Evolutionary conservation across 2,329 filamentous ascomycete genomes (phyloP).

Genomic region (Lachnellula hyalina): DNA sequence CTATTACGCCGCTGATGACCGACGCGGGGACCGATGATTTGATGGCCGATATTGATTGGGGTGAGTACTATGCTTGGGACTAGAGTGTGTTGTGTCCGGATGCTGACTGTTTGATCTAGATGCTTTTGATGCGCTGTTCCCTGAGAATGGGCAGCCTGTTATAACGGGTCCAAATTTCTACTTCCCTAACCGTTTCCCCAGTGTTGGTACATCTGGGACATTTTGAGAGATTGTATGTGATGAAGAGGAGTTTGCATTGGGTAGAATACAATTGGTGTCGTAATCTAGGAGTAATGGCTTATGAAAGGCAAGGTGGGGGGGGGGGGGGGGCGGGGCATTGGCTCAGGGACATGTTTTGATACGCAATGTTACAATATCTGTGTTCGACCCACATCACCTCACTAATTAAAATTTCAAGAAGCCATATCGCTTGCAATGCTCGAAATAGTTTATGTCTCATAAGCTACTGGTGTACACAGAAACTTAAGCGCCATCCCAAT

Average conservation of each 20-base stretch:
- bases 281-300: neutral
- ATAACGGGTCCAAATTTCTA: slow-evolving; percentile 2
- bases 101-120: slow-evolving; percentile 15
- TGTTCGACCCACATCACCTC: neutral
- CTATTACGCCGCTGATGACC: neutral
- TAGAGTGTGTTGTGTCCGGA: too few species aligned
- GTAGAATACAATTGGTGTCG: neutral
- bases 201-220: neutral
- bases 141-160: slow-evolving; percentile 21
- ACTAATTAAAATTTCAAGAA: neutral
- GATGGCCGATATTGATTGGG: slow-evolving; percentile 60
- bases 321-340: too few species aligned
- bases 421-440: neutral
- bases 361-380: neutral
- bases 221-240: neutral
- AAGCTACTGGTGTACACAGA: slow-evolving; percentile 5
- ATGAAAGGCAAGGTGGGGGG: neutral
- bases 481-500: slow-evolving; percentile 8
- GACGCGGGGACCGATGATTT: slow-evolving; percentile 26
- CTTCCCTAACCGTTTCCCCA: slow-evolving; percentile 1
- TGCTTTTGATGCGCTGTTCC: slow-evolving; percentile 30
- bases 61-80: slow-evolving; percentile 14
- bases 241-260: neutral
- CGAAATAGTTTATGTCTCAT: neutral
- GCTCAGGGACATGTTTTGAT: neutral